Evolutionary conservation across 345 rosid species (phyloP).

Genomic region (Dipteronia dyeriana): DNA sequence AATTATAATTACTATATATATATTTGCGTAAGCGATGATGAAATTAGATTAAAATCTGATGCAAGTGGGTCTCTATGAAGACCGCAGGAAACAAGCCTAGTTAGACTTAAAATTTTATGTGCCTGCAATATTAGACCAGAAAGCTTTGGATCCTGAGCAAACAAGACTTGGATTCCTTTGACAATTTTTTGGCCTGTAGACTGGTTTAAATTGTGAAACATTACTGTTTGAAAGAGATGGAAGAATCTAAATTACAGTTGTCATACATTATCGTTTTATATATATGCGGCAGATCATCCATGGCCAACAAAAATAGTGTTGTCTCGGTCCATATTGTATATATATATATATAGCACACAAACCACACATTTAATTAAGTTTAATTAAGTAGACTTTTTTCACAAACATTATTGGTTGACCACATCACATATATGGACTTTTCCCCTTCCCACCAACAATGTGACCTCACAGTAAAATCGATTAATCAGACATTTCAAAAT

Average conservation of each 20-base stretch:
- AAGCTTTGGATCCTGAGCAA: not conserved
- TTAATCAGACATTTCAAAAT: too few species aligned
- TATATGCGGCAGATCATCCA: not conserved
- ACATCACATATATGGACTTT: not conserved
- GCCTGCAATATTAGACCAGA: slow-evolving; percentile 30
- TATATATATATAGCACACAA: not conserved
- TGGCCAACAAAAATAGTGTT: not conserved
- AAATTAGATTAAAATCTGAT: slow-evolving; percentile 25
- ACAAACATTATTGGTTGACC: not conserved
- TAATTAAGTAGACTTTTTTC: too few species aligned
- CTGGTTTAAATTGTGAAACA: slow-evolving; percentile 6
- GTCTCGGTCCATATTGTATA: not conserved
- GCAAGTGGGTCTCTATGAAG: slow-evolving; percentile 21
- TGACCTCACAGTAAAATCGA: not conserved
- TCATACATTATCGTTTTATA: not conserved
- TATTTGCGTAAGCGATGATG: slow-evolving; percentile 48
- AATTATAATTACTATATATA: not conserved
- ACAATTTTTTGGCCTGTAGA: slow-evolving; percentile 14
- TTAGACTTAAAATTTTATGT: not conserved
- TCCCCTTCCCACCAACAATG: not conserved
- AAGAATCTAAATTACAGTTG: not conserved
- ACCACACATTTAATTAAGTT: not conserved
- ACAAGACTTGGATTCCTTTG: slow-evolving; percentile 14
- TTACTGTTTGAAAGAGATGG: slow-evolving; percentile 4
- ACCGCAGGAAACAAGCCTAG: not conserved